Evolutionary conservation across 2,329 filamentous ascomycete species (phyloP), one percentile per base, ranked within the genome.

Genomic region (Scedosporium apiospermum): DNA sequence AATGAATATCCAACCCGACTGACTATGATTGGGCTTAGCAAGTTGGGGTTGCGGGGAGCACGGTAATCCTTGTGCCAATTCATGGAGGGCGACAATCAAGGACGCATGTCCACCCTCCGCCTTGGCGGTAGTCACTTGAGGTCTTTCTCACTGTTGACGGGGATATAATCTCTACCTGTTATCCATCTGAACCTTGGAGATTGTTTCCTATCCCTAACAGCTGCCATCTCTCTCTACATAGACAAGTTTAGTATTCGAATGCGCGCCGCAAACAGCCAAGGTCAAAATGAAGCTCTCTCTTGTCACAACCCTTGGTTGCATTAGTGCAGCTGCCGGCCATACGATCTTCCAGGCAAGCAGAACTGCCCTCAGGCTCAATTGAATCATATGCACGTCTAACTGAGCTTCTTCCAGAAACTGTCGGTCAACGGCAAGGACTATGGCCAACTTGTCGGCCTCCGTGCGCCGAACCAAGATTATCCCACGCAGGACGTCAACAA

Each of bases 401-500:
- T 10, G 6, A 18, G 9, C 44, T 49, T 10, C 3, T 21, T 49
- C 44, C 23, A 62, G 65, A 63, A 59, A 62, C 72, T 84, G 59
- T 78, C 77, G 6, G 75, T 82, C 63, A 76, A 81, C 64, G 78
- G 77, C 44, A 72, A 71, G 26, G 79, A 83, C 65, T 74, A 80
- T 66, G 80, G 79, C 62, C 75, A 78, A 66, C 74, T 81, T 38
- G 76, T 74, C 65, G 81, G 79, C 16, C 76, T 83, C 63, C 77
- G 80, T 16, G 77, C 79, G 2, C 78, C 81, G 1, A 73, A 70
- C 27, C 76, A 75, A 72, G 86, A 84, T 71, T 81, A 77, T 66
- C 82, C 82, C 1, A 77, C 83, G 21, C 75, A 77, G 57, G 76
- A 81, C 67, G 80, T 82, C 49, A 77, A 68, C 59, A 78, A 76